Evolutionary conservation across 1,139 yeast genomes (phyloP).

Genomic region (Meyerozyma sp.): DNA sequence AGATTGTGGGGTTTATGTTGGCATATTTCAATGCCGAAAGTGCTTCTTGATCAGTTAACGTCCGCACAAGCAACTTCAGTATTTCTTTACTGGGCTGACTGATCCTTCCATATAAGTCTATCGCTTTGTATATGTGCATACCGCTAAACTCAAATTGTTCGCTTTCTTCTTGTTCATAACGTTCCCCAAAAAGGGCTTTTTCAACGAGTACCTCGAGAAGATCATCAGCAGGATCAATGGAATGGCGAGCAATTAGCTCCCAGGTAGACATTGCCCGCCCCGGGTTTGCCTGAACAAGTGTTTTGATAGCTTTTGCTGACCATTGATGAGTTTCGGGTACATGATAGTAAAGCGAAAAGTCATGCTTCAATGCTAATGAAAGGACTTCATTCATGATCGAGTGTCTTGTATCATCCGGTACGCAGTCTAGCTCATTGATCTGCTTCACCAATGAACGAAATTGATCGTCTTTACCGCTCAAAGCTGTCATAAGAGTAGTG

Average conservation of each 20-base stretch:
- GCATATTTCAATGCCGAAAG: not conserved
- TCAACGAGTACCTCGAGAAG: slow-evolving; percentile 4
- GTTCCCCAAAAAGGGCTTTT: slow-evolving; percentile 7
- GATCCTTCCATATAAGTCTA: not conserved
- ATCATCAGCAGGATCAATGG: slow-evolving; percentile 6
- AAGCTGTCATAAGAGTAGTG: not conserved
- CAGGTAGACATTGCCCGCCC: slow-evolving; percentile 34
- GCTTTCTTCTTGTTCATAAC: not conserved
- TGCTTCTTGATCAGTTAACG: not conserved
- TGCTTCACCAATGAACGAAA: not conserved
- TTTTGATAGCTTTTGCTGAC: slow-evolving; percentile 7
- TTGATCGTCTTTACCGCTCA: not conserved
- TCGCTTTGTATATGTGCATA: not conserved
- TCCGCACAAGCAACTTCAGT: not conserved
- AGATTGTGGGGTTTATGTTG: not conserved
- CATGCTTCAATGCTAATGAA: slow-evolving; percentile 16
- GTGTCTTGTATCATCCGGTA: not conserved
- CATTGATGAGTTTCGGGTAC: slow-evolving; percentile 12
- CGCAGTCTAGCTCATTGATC: not conserved
- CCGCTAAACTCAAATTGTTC: not conserved
- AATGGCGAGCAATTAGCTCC: slow-evolving; percentile 28
- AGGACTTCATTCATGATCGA: slow-evolving; percentile 8
- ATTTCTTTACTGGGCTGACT: not conserved
- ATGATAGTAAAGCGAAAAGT: slow-evolving; percentile 30
- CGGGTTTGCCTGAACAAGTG: slow-evolving; percentile 28